Conservation (phyloP, 2,329 filamentous ascomycete genomes). For the Triangularia verruculosa region DNA sequence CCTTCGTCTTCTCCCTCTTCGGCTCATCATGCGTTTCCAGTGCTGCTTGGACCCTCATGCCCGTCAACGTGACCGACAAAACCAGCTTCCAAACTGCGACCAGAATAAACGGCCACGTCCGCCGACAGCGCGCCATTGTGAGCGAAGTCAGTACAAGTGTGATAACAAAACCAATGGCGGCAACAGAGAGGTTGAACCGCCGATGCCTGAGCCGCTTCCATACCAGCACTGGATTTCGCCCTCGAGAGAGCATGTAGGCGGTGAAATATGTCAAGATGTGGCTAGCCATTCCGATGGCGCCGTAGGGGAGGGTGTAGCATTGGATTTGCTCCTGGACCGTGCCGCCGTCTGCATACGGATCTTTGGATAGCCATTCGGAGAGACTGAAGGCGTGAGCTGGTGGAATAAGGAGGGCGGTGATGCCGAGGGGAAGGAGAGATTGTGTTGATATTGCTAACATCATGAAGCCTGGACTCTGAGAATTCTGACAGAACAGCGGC, state of each 20-base stretch:
- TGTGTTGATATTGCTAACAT: neutral
- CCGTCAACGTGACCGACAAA: slow-evolving; percentile 16
- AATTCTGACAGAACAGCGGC: neutral
- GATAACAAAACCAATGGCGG: slow-evolving; percentile 10
- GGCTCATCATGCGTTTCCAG: slow-evolving; percentile 3
- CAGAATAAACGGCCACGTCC: slow-evolving; percentile 17
- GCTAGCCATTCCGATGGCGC: slow-evolving; percentile 17
- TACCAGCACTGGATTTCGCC: slow-evolving; percentile 10
- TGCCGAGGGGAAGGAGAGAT: neutral
- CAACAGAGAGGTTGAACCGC: slow-evolving; percentile 7
- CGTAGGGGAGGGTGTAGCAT: slow-evolving; percentile 19
- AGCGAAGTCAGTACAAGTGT: slow-evolving; percentile 12
- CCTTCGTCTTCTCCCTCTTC: neutral
- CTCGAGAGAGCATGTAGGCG: slow-evolving; percentile 12
- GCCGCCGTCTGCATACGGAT: slow-evolving; percentile 5
- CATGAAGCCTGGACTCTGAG: neutral
- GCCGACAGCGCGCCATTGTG: slow-evolving; percentile 16
- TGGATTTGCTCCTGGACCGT: slow-evolving; percentile 17
- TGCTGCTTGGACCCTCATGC: slow-evolving; percentile 15
- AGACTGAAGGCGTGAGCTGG: neutral
- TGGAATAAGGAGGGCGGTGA: neutral
- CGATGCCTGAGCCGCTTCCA: slow-evolving; percentile 6
- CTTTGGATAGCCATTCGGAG: slow-evolving; percentile 10
- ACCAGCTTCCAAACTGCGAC: slow-evolving; percentile 18
- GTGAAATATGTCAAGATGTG: slow-evolving; percentile 20